Conservation (phyloP, 2,329 filamentous ascomycete species). For the Aspergillus cejpii region DNA sequence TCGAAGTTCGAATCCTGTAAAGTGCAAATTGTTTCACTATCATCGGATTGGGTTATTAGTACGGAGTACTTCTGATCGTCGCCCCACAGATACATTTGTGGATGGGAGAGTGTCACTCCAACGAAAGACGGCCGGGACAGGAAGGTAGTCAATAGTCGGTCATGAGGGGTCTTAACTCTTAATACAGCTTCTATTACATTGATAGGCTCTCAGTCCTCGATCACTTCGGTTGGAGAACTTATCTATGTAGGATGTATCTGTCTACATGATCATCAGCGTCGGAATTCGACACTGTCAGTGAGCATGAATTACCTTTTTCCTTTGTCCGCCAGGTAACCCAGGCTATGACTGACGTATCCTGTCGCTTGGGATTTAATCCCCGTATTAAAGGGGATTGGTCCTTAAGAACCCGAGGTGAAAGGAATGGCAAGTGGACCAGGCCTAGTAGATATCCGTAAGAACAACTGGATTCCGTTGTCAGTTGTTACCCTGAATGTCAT, state of each 20-base stretch:
- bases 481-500: too few species aligned
- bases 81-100: too few species aligned
- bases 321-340: neutral
- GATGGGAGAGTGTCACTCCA: too few species aligned
- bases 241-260: constrained; percentile 13
- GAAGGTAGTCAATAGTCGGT: too few species aligned
- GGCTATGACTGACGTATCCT: neutral
- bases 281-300: too few species aligned
- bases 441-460: too few species aligned
- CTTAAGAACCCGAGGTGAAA: neutral
- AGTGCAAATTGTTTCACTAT: neutral
- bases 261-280: constrained; percentile 1
- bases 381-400: neutral
- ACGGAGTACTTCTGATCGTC: neutral
- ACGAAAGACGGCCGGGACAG: too few species aligned
- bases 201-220: constrained; percentile 6
- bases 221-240: constrained; percentile 12
- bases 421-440: too few species aligned
- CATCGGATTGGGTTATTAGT: neutral
- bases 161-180: too few species aligned
- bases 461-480: too few species aligned
- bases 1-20: too few species aligned
- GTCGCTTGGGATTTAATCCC: neutral
- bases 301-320: neutral
- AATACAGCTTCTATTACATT: too few species aligned